Conservation (phyloP, 2,329 filamentous ascomycete species). For the Verticillium nubilum region DNA sequence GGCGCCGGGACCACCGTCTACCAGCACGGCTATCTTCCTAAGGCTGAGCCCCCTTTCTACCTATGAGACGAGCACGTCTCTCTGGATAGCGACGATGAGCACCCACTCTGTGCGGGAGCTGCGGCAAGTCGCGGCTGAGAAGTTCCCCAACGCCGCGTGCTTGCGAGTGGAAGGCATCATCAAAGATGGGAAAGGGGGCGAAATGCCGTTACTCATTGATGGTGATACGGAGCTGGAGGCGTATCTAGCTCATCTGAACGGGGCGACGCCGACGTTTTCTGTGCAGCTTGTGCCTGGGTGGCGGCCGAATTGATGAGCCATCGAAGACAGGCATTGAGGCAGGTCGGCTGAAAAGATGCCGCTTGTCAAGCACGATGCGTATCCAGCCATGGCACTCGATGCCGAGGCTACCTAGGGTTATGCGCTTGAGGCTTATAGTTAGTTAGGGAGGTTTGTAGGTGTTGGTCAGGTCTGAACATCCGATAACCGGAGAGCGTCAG, state of each 20-base stretch:
- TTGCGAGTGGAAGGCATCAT: slow-evolving; percentile 62
- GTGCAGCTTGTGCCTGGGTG: slow-evolving; percentile 27
- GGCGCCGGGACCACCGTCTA: slow-evolving; percentile 11
- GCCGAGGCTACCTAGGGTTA: no score
- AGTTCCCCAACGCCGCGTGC: slow-evolving; percentile 55
- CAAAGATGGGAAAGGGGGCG: slow-evolving; percentile 51
- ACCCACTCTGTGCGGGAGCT: slow-evolving; percentile 56
- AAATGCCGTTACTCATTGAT: slow-evolving; percentile 60
- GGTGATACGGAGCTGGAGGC: slow-evolving; percentile 67
- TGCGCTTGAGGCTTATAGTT: no score
- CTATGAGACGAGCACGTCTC: slow-evolving; percentile 39
- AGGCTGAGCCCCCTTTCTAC: slow-evolving; percentile 62
- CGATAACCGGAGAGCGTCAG: neutral
- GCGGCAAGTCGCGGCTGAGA: slow-evolving; percentile 53
- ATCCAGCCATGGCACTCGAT: no score
- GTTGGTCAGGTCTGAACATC: neutral
- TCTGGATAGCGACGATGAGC: slow-evolving; percentile 63
- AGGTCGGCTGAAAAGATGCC: neutral
- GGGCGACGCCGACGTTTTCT: slow-evolving; percentile 34
- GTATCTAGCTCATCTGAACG: slow-evolving; percentile 62
- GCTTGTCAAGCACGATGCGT: no score
- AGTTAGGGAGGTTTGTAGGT: neutral
- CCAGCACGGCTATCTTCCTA: slow-evolving; percentile 56
- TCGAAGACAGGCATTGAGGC: neutral
- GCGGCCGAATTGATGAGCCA: slow-evolving; percentile 2